Evolutionary conservation across 495 filamentous ascomycete genomes (phyloP).

Genomic region (Daldinia vernicosa): DNA sequence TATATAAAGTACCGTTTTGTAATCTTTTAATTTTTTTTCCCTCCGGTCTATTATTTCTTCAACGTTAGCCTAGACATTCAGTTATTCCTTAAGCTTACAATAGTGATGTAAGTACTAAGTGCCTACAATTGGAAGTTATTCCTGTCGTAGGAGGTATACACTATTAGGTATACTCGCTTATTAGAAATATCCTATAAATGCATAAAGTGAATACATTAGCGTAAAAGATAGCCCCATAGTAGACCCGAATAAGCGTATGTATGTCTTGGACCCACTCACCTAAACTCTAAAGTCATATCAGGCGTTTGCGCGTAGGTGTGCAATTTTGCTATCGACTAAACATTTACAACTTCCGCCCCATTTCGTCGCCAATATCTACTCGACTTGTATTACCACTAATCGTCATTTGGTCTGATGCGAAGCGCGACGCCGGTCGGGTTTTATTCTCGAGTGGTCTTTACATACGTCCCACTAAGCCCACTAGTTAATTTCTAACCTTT

Average conservation of each 20-base stretch:
- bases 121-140: too few species aligned
- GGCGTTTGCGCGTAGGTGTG: conserved; percentile 32
- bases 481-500: conserved; percentile 14
- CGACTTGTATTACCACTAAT: conserved; percentile 15
- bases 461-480: background rate
- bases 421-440: conserved; percentile 16
- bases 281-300: conserved; percentile 35
- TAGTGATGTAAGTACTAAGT: too few species aligned
- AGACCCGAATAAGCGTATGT: background rate
- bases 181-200: background rate
- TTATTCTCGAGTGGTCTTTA: conserved; percentile 11
- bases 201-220: background rate
- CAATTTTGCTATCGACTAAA: conserved; percentile 33
- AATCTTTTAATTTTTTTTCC: background rate
- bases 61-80: too few species aligned
- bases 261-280: conserved; percentile 14
- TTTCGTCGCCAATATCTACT: conserved; percentile 11
- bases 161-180: conserved; percentile 1
- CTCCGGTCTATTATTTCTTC: too few species aligned
- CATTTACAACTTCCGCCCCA: conserved; percentile 8
- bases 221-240: background rate
- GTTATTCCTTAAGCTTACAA: too few species aligned
- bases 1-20: background rate
- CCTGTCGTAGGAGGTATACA: too few species aligned
- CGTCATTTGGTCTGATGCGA: conserved; percentile 3